These are phyloP conservation scores for Vicia villosa DNA, from an alignment of 306 rosid genomes.

Conservation along the genomic window DNA sequence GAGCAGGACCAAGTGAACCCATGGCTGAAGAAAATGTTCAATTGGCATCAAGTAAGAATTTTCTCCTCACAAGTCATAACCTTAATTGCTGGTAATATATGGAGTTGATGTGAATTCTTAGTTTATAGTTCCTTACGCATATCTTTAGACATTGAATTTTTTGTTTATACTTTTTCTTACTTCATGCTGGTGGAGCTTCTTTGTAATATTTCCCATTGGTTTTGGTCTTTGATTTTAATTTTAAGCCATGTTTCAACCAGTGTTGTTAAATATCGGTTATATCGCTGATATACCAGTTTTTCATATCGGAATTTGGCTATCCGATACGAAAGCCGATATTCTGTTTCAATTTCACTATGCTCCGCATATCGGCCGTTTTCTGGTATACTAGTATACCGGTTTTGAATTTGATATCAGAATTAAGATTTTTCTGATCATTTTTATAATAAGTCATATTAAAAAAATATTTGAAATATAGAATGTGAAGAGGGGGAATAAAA, in stretches of 20 bases:
- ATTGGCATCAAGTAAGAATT: conserved; percentile 80
- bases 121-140: neutral
- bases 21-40: conserved; percentile 77
- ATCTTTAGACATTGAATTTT: neutral
- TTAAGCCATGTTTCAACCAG: neutral
- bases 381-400: no score
- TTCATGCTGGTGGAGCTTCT: neutral
- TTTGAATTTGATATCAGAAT: no score
- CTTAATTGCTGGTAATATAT: neutral
- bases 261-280: no score
- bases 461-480: no score
- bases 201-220: neutral
- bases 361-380: no score
- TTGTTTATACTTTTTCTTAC: neutral
- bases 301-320: no score
- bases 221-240: conserved; percentile 1
- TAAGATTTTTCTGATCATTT: no score
- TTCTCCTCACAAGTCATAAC: conserved; percentile 9
- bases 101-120: neutral
- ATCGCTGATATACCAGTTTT: no score
- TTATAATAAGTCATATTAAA: no score
- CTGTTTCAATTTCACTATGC: no score
- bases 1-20: conserved; percentile 81
- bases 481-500: no score
- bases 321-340: no score